Evolutionary conservation across 176 grass and related monocot genomes (phyloP), one percentile per base, ranked within the genome.

Genomic region (Avena insularis): DNA sequence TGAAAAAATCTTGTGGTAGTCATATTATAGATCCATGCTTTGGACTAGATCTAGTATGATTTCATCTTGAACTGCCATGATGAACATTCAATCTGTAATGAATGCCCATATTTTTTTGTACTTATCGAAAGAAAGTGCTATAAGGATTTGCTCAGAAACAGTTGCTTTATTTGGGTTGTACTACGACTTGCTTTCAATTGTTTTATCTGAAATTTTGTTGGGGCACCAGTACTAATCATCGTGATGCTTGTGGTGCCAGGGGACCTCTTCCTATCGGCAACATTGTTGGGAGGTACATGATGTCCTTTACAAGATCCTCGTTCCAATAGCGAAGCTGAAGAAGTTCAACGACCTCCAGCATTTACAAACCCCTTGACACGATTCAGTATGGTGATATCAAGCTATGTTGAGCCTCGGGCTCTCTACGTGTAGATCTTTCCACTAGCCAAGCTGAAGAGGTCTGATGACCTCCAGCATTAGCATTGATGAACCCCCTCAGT

Each of bases 271-370:
- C 88, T 23, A 60, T 86, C 8, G 9, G 19, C 61, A 86, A 90
- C 71, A 86, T 90, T 20, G 79, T 90, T 77, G 88, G 88, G 68
- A 90, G 78, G 65, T 86, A 86, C 83, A 78, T 86, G 88, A 90
- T 66, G 20, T 90, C 88, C 9, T 86, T 90, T 12, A 82, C 79
- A 38, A 86, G 79, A 68, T 86, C 88, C 23, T 90, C 83, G 19
- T 82, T 86, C 60, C 88, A 90, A 63, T 86, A 86, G 59, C 60
- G 13, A 29, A 82, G 38, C 69, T 20, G 70, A 86, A 86, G 25
- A 59, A 25, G 74, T 50, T 29, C 71, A 8, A 57, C 12, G 17
- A 84, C 51, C 63, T 29, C 35, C n/a, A 33, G 4, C 7, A 29
- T 19, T 55, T 16, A 9, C 8, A 70, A 29, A 58, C 49, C 27